Conservation (phyloP, 2,329 filamentous ascomycete genomes). For the Ambrosiella beaveri region DNA sequence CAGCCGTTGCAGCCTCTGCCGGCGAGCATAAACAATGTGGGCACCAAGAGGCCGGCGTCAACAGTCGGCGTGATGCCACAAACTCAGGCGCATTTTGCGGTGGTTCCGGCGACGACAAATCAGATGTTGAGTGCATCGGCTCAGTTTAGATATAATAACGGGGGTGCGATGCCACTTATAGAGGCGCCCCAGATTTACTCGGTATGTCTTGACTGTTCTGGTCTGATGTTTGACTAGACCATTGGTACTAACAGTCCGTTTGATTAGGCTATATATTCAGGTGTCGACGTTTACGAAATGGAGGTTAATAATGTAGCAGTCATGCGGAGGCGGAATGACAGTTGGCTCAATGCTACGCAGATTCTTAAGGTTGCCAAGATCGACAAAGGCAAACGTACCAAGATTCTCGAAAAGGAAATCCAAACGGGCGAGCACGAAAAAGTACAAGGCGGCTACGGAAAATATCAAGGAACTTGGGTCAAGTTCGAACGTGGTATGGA, state of each 20-base stretch:
- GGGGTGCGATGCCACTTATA: neutral
- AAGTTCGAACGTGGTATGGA: slow-evolving; percentile 81
- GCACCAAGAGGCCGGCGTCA: slow-evolving; percentile 20
- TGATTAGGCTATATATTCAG: slow-evolving; percentile 67
- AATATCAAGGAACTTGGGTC: slow-evolving; percentile 99
- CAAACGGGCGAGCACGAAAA: slow-evolving; percentile 94
- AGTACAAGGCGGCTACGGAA: slow-evolving; percentile 94
- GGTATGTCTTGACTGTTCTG: slow-evolving; percentile 23
- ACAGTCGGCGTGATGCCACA: slow-evolving; percentile 22
- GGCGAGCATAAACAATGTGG: slow-evolving; percentile 21
- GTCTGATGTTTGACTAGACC: slow-evolving; percentile 10
- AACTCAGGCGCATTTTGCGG: slow-evolving; percentile 26
- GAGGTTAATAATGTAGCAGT: slow-evolving; percentile 84
- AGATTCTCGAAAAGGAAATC: slow-evolving; percentile 96
- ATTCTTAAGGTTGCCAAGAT: slow-evolving; percentile 95
- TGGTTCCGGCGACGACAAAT: slow-evolving; percentile 14
- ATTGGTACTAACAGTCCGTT: neutral
- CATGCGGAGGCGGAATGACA: slow-evolving; percentile 88
- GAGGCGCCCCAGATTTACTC: slow-evolving; percentile 33
- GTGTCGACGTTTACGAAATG: slow-evolving; percentile 96
- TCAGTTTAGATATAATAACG: slow-evolving; percentile 5
- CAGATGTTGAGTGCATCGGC: slow-evolving; percentile 4
- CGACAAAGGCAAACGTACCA: slow-evolving; percentile 93
- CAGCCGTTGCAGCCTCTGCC: slow-evolving; percentile 1
- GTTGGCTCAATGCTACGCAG: slow-evolving; percentile 95